phyloP scores from a whole-genome alignment of 257 asterid genomes.

The Solanum medicagineum region DNA sequence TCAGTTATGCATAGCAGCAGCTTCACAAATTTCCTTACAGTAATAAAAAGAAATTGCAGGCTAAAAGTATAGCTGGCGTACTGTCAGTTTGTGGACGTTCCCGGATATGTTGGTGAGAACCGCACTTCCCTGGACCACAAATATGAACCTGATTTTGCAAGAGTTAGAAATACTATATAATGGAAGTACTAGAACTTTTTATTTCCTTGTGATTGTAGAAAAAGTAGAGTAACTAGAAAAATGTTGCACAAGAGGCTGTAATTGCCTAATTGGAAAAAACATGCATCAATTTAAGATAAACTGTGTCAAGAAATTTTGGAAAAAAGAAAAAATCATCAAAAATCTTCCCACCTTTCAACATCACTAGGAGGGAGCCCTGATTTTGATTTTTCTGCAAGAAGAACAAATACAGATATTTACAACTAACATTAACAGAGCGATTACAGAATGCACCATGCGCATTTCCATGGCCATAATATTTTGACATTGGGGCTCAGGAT shows the following conservation, averaged over 20 bases:
- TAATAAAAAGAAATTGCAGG: neutral
- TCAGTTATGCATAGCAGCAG: neutral
- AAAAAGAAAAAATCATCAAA: neutral
- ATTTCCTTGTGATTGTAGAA: neutral
- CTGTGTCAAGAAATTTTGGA: neutral
- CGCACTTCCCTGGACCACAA: slow-evolving; percentile 65
- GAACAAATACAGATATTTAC: neutral
- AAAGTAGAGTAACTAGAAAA: neutral
- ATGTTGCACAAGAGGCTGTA: neutral
- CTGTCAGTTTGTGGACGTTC: slow-evolving; percentile 40
- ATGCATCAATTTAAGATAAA: neutral
- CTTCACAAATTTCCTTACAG: neutral
- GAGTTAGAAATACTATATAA: neutral
- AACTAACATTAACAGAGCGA: neutral
- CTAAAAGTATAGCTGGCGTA: slow-evolving; percentile 4
- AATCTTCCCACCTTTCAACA: slow-evolving; percentile 63
- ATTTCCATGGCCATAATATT: neutral
- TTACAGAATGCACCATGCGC: neutral
- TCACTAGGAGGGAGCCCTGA: slow-evolving; percentile 67
- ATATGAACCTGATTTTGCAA: slow-evolving; percentile 45
- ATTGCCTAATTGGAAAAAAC: neutral
- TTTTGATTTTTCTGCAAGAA: slow-evolving; percentile 52
- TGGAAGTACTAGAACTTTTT: neutral
- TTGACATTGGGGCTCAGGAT: neutral
- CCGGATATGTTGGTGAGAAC: slow-evolving; percentile 38